These are phyloP conservation scores for Harringtonia lauricola DNA, from an alignment of 2,329 filamentous ascomycete genomes.

Conservation along the genomic window DNA sequence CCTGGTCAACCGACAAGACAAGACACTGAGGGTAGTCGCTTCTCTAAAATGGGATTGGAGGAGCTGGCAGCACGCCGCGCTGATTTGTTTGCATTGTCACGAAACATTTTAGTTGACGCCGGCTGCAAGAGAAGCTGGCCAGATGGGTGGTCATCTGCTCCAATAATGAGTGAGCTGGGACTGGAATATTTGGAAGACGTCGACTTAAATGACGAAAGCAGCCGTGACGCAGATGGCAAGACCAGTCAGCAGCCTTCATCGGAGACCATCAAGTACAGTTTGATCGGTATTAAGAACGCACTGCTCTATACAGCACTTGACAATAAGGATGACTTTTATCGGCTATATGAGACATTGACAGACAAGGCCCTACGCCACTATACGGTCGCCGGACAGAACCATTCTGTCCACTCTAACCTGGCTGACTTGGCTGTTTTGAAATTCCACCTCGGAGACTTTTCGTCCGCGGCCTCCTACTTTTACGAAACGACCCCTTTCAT, in stretches of 20 bases:
- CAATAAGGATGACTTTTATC: slow-evolving; percentile 52
- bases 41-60: slow-evolving; percentile 57
- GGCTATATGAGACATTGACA: slow-evolving; percentile 65
- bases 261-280: slow-evolving; percentile 10
- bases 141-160: slow-evolving; percentile 60
- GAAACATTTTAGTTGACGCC: slow-evolving; percentile 66
- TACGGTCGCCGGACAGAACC: slow-evolving; percentile 63
- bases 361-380: slow-evolving; percentile 77
- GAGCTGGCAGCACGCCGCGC: slow-evolving; percentile 74
- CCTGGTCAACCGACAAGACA: slow-evolving; percentile 28
- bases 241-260: neutral
- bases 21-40: slow-evolving; percentile 31
- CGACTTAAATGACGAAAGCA: slow-evolving; percentile 31
- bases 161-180: slow-evolving; percentile 32
- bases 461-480: slow-evolving; percentile 66
- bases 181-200: slow-evolving; percentile 43
- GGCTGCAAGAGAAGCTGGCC: slow-evolving; percentile 65
- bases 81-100: slow-evolving; percentile 69
- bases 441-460: slow-evolving; percentile 63
- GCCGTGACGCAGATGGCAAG: slow-evolving; percentile 10
- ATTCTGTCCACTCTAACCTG: slow-evolving; percentile 66
- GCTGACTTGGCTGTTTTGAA: slow-evolving; percentile 81
- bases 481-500: slow-evolving; percentile 70
- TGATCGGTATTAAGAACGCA: slow-evolving; percentile 40
- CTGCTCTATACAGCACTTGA: slow-evolving; percentile 50